Conservation (phyloP, 2,329 filamentous ascomycete genomes). For the Sclerotinia nivalis region DNA sequence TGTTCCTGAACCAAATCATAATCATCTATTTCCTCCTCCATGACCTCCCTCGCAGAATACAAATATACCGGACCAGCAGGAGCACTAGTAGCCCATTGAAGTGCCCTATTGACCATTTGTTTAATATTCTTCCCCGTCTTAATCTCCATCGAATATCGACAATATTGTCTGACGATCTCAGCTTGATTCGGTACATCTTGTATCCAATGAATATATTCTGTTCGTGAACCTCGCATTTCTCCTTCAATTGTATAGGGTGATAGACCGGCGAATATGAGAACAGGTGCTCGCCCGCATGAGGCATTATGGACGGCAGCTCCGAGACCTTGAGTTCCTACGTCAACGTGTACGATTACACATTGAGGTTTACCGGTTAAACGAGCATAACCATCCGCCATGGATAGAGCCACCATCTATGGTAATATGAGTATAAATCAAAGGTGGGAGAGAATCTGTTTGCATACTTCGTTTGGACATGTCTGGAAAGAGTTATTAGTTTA, state of each 20-base stretch:
- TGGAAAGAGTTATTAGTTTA: conserved; percentile 9
- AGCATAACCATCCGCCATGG: conserved; percentile 75
- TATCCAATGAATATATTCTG: conserved; percentile 79
- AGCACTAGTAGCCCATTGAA: conserved; percentile 69
- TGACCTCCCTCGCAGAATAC: conserved; percentile 64
- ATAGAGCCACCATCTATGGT: conserved; percentile 68
- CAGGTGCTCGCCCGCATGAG: conserved; percentile 64
- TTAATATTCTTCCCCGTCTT: conserved; percentile 73
- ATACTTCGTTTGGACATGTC: conserved; percentile 67
- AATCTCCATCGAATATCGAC: conserved; percentile 69
- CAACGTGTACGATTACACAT: conserved; percentile 67
- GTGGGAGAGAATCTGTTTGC: conserved; percentile 21
- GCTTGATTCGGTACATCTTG: conserved; percentile 77
- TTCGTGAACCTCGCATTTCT: conserved; percentile 67
- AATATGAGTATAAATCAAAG: conserved; percentile 25
- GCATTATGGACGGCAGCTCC: conserved; percentile 69
- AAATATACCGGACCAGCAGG: conserved; percentile 72
- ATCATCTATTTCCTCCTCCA: conserved; percentile 68
- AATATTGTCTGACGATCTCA: conserved; percentile 71
- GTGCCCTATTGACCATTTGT: conserved; percentile 70
- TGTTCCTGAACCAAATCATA: conserved; percentile 58
- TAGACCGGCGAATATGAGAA: conserved; percentile 74
- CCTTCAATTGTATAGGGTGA: conserved; percentile 72
- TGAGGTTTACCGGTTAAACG: conserved; percentile 66
- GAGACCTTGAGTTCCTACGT: conserved; percentile 75